Evolutionary conservation across 1,284 basidiomycete species (phyloP).

Genomic region (Ustilago cynodontis): DNA sequence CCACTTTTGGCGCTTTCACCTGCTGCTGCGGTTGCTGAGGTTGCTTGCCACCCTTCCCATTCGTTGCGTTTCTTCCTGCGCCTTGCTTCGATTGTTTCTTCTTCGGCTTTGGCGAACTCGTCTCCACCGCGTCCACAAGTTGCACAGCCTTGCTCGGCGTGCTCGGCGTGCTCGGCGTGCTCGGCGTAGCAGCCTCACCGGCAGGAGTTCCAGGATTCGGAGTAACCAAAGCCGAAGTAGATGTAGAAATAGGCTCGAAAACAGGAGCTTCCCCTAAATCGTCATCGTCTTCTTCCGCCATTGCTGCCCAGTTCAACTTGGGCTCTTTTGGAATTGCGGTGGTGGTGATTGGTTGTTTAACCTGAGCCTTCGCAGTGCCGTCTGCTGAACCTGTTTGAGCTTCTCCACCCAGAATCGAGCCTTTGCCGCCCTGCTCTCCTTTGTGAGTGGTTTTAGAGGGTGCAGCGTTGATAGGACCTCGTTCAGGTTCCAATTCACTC

Average conservation of each 20-base stretch:
- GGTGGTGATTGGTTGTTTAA: constrained; percentile 37
- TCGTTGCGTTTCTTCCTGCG: background rate
- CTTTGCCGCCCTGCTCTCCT: constrained; percentile 31
- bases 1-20: constrained; percentile 38
- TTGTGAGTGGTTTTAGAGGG: constrained; percentile 18
- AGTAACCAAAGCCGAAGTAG: constrained; percentile 37
- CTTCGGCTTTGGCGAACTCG: constrained; percentile 37
- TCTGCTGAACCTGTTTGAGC: constrained; percentile 16
- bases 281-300: constrained; percentile 51
- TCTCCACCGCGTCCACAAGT: too few relatives aligned
- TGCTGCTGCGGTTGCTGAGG: too few relatives aligned
- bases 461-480: constrained; percentile 29
- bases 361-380: constrained; percentile 30
- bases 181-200: constrained; percentile 1
- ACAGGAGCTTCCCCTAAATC: constrained; percentile 49
- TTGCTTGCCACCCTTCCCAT: constrained; percentile 11
- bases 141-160: too few relatives aligned
- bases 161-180: background rate
- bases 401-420: constrained; percentile 19
- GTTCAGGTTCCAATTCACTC: constrained; percentile 45
- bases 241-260: constrained; percentile 36
- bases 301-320: constrained; percentile 51
- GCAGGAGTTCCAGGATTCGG: constrained; percentile 31
- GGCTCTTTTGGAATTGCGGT: constrained; percentile 20
- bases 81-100: constrained; percentile 24